Base-by-base conservation (phyloP, 106 monocot species). In the Dactylorhiza incarnata region DNA sequence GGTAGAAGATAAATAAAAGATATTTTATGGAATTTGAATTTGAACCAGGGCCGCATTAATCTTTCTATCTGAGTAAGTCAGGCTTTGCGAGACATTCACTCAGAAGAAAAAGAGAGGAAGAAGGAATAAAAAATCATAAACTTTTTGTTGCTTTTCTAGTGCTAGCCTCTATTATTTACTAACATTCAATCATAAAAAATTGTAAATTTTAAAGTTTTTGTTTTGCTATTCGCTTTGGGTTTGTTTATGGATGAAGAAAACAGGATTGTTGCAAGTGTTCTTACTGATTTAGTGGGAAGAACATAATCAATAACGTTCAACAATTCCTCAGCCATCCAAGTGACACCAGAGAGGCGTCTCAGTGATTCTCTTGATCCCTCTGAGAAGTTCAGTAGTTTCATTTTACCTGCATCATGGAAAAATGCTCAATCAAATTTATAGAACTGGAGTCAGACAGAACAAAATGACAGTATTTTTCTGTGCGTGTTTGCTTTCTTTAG, bases 241-340 rank as follows among this genome's bases (percentile, higher is more conserved):
- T 17, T 70, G 7, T 14, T 70, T 70, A 9, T 49, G 17, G n/a
- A 65, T 52, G 55, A 47, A 6, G 59, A 71, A 59, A 82, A 1
- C 9, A n/a, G 19, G 7, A 76, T 46, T 50, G 8, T 61, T 68
- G 58, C 20, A 76, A 73, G 17, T 61, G 17, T 59, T 78, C 90
- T 84, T 19, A 99, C 94, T 52, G 89, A 83, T 79, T 99, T 91
- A 46, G 84, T 91, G 5, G 94, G 85, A 77, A 91, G 85, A 73
- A 91, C 84, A 86, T 89, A 99, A 76, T 99, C 91, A 26, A 94
- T 94, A 62, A 91, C 94, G 76, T 85, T 87, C 22, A 89, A 87
- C 72, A 99, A 80, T 81, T 99, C 97, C 45, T 91, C 94, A 66
- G 97, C 97, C 91, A 99, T 94, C 97, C 97, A 99, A 58, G 94